Evolutionary conservation across 1,284 basidiomycete genomes (phyloP).

Genomic region (Boletellus deceptivus): DNA sequence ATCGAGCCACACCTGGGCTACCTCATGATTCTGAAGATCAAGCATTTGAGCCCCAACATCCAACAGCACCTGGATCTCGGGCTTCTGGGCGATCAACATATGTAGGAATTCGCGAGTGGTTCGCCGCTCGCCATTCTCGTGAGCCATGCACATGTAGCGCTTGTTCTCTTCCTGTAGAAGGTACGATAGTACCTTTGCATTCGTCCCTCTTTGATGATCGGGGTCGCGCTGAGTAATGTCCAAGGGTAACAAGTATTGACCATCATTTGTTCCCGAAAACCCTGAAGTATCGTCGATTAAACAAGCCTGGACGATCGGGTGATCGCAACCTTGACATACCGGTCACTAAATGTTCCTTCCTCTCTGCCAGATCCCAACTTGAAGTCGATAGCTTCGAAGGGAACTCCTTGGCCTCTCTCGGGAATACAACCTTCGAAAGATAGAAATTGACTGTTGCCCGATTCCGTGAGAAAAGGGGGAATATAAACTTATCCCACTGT

Average conservation of each 20-base stretch:
- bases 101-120: slow-evolving; percentile 35
- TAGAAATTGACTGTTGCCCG: slow-evolving; percentile 48
- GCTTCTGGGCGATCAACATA: slow-evolving; percentile 31
- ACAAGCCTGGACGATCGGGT: too few species aligned
- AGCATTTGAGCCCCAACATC: too few species aligned
- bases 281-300: background rate
- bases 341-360: slow-evolving; percentile 11
- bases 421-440: slow-evolving; percentile 30
- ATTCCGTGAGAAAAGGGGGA: slow-evolving; percentile 39
- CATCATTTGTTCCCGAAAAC: slow-evolving; percentile 1
- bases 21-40: slow-evolving; percentile 31
- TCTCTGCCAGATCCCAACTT: slow-evolving; percentile 48
- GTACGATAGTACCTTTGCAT: background rate
- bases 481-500: slow-evolving; percentile 31
- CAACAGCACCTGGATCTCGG: slow-evolving; percentile 4
- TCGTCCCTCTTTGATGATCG: background rate
- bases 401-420: too few species aligned
- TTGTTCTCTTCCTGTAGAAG: slow-evolving; percentile 37
- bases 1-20: slow-evolving; percentile 42
- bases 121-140: slow-evolving; percentile 21
- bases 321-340: slow-evolving; percentile 10
- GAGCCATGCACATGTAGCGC: slow-evolving; percentile 34
- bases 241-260: background rate
- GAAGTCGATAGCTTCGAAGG: slow-evolving; percentile 44
- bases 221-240: background rate